Evolutionary conservation across 1,284 basidiomycete species (phyloP), one percentile per base, ranked within the genome.

Genomic region (Ganoderma resinaceum): DNA sequence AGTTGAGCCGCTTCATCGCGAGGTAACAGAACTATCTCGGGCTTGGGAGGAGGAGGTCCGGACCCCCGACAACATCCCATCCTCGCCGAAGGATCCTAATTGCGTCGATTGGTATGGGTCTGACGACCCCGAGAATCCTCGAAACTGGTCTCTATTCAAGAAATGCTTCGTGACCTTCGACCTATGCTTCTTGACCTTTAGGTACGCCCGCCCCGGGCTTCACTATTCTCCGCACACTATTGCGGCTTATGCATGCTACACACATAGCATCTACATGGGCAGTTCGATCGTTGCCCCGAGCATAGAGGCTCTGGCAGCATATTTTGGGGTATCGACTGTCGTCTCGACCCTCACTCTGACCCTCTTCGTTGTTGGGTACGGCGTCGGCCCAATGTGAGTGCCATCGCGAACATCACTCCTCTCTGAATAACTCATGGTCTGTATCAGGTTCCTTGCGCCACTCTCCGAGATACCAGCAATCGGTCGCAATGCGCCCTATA

Each of bases 111-210:
- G 75, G 75, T 73, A 75, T 31, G 77, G 77, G 1, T 73, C 73
- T 5, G 66, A 78, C 53, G 80, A 82, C 69, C 78, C 76, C 23
- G 80, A 80, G 33, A 77, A 75, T 63, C 78, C 79, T n/a, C 73
- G 73, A 71, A 79, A 70, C 26, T 77, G 73, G 66, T 37, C 71
- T 66, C 68, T 69, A 31, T 29, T 42, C 62, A 80, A 78, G 70
- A 70, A 61, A 63, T 72, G 58, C 61, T 72, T 72, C 66, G 78
- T 91, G 16, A 90, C 89, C 1, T 82, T 79, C 58, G 77, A 88
- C n/a, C 85, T 85, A n/a, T 87, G 86, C 66, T 68, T 89, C 3
- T 82, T 91, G 65, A 89, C 90, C 8, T 83, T 92, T 76, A 86
- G 58, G 58, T 60, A 8, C 23, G 35, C n/a, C 12, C 23, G 23